Conservation (phyloP, 148 eudicot genomes). For the Beta vulgaris region DNA sequence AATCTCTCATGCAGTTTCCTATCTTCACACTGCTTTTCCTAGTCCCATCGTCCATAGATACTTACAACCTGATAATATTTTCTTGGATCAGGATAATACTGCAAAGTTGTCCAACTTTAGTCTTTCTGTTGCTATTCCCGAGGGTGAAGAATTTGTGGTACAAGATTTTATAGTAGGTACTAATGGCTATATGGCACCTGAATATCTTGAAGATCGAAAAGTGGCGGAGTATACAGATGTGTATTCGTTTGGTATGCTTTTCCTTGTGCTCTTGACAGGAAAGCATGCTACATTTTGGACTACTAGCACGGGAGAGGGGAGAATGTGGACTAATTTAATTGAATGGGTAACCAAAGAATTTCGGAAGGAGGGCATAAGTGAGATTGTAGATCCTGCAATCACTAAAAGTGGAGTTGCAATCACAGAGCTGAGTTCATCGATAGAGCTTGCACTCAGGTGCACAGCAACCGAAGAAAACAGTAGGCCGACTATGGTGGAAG, state of each 20-base stretch:
- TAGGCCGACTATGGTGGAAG: constrained; percentile 16
- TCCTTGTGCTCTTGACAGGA: constrained; percentile 16
- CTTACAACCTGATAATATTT: not conserved
- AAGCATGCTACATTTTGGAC: not conserved
- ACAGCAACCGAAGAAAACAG: not conserved
- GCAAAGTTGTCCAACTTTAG: constrained; percentile 7
- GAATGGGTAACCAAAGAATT: not conserved
- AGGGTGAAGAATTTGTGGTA: not conserved
- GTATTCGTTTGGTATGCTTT: constrained; percentile 12
- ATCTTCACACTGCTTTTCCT: constrained; percentile 12
- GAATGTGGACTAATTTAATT: not conserved
- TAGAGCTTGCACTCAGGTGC: constrained; percentile 2
- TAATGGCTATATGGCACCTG: not conserved
- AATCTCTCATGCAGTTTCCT: constrained; percentile 9
- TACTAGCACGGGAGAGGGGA: no score
- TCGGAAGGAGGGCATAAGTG: not conserved
- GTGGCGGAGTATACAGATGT: constrained; percentile 7
- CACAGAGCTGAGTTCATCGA: not conserved
- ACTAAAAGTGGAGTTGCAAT: not conserved
- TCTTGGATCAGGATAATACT: constrained; percentile 1
- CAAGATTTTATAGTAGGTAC: not conserved
- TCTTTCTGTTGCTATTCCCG: not conserved
- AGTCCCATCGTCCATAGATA: constrained; percentile 7
- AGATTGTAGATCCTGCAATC: constrained; percentile 6
- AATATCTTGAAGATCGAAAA: not conserved